Base-by-base conservation (phyloP, 306 rosid species). In the Carpinus fangiana region DNA sequence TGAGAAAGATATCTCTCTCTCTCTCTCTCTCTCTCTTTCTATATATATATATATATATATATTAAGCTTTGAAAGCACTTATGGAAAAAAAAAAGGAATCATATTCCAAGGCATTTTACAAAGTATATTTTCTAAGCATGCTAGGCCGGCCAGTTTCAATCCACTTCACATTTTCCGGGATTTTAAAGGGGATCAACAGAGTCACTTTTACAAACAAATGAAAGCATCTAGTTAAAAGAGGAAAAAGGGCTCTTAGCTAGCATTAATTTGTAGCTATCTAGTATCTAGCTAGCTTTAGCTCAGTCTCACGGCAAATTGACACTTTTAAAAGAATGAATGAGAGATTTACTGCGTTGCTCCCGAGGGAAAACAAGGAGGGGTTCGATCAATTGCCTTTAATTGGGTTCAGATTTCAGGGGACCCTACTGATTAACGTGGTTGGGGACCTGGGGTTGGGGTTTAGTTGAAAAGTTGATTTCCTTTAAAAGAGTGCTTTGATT, bases 91-190 rank as follows among this genome's bases (percentile, higher is more conserved):
- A 47, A 41, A 74, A 12, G 65, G 79, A 75, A 81, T 69, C 76
- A 50, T 69, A 59, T 75, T 70, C 79, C 23, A 31, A 65, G 28
- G 53, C 51, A 73, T 55, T 57, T 55, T 26, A 16, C 21, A 12
- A 41, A 5, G 21, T 55, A 62, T 45, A n/a, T 12, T 23, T 50
- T 34, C 21, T 9, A 9, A 73, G 6, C 41, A 73, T 73, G 74
- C 46, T 70, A 34, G 43, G 69, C 71, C 75, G 43, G 68, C 71
- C 75, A 47, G 41, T 74, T 71, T 80, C 71, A 43, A 67, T 73
- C 68, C 66, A 73, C 57, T 67, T 43, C 2, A 51, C 72, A 57
- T 47, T n/a, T 41, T 74, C 71, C n/a, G 36, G 65, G 65, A 65
- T 62, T 16, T 34, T 64, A 64, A 66, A 66, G n/a, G 51, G 51